Percentiles rank a stretch among this genome's conserved stretches.
Conservation (phyloP, 2,329 filamentous ascomycete genomes). For the Venturia effusa region DNA sequence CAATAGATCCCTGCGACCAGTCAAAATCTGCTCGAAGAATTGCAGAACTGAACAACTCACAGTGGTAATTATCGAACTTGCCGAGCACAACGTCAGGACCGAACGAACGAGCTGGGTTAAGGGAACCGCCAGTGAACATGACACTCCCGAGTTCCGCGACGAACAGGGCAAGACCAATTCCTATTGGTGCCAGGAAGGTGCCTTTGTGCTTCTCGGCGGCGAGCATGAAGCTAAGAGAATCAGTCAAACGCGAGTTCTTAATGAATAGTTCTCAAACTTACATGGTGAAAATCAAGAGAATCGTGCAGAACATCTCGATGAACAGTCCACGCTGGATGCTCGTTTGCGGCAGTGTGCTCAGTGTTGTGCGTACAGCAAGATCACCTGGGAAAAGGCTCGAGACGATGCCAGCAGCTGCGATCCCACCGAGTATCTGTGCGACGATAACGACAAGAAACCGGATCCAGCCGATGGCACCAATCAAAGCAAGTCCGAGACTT, state of each 20-base stretch:
- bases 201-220: conserved; percentile 31
- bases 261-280: background rate
- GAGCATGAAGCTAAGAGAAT: conserved; percentile 26
- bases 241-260: background rate
- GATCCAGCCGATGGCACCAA: conserved; percentile 36
- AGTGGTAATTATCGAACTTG: conserved; percentile 35
- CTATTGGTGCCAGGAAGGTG: conserved; percentile 29
- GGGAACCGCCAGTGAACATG: conserved; percentile 35
- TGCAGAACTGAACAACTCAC: conserved; percentile 16
- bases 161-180: conserved; percentile 36
- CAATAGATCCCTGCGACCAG: conserved; percentile 31
- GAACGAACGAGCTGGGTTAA: conserved; percentile 40
- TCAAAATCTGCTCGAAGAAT: background rate
- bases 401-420: conserved; percentile 34
- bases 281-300: conserved; percentile 39
- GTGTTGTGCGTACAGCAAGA: conserved; percentile 34
- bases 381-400: conserved; percentile 34
- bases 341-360: conserved; percentile 26
- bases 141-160: conserved; percentile 36
- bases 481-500: conserved; percentile 36
- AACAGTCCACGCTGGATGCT: conserved; percentile 35
- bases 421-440: conserved; percentile 34
- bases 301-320: conserved; percentile 41
- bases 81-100: conserved; percentile 35
- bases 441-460: conserved; percentile 33